phyloP scores from a whole-genome alignment of 352 stramenopile genomes.

The Elongisporangium anandrum region DNA sequence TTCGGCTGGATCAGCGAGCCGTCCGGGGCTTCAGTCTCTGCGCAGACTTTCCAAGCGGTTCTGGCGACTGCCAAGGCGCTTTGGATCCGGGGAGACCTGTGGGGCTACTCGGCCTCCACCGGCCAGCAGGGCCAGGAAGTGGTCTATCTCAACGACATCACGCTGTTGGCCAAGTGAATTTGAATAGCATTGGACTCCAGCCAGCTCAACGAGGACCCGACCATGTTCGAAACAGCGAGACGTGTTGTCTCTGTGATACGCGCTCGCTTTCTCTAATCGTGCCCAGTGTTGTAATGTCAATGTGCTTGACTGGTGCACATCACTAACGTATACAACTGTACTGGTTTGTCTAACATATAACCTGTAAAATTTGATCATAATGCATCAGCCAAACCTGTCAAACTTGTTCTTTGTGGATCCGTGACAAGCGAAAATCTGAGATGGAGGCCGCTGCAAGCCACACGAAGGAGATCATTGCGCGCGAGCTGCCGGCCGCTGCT shows the following conservation, averaged over 20 bases:
- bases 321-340: background rate
- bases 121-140: conserved; percentile 54
- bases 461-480: conserved; percentile 53
- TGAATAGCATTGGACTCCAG: too few relatives aligned
- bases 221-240: too few relatives aligned
- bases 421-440: background rate
- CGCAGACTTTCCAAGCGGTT: conserved; percentile 23
- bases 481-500: conserved; percentile 35
- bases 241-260: too few relatives aligned
- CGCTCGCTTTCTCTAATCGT: background rate
- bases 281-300: background rate
- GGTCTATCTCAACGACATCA: conserved; percentile 70
- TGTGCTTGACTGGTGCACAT: background rate
- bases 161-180: conserved; percentile 29
- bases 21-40: conserved; percentile 18
- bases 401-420: background rate
- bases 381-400: too few relatives aligned
- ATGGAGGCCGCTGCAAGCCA: conserved; percentile 56
- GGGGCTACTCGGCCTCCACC: conserved; percentile 24
- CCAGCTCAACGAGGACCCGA: too few relatives aligned
- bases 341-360: background rate
- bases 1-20: conserved; percentile 73
- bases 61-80: conserved; percentile 27
- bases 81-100: conserved; percentile 68
- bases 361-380: background rate